phyloP scores from a whole-genome alignment of 345 rosid genomes.

The Populus simonii region DNA sequence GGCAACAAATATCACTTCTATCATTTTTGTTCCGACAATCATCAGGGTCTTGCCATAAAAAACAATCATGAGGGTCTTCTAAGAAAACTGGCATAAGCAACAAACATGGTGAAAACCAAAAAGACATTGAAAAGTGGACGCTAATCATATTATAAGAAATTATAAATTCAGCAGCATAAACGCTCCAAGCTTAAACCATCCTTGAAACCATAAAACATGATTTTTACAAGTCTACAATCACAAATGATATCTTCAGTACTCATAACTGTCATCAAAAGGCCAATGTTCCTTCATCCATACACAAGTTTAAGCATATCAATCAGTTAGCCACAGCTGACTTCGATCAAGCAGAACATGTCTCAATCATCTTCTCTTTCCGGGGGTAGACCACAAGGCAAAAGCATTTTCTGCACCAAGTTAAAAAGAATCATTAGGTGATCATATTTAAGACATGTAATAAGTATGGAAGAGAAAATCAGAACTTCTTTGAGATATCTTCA shows the following conservation, averaged over 20 bases:
- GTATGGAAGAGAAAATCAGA: not conserved
- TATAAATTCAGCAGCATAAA: not conserved
- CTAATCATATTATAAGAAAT: not conserved
- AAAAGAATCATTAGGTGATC: not conserved
- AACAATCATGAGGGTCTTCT: not conserved
- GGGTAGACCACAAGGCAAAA: constrained; percentile 88
- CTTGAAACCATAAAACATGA: not conserved
- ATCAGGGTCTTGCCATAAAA: not conserved
- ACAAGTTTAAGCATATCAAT: not conserved
- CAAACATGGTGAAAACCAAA: not conserved
- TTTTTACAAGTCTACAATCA: not conserved
- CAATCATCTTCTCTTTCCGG: constrained; percentile 93
- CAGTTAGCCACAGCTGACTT: not conserved
- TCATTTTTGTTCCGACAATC: not conserved
- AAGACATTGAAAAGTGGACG: not conserved
- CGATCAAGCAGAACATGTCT: not conserved
- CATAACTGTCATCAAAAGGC: not conserved
- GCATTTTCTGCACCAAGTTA: constrained; percentile 77
- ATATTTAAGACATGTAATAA: not conserved
- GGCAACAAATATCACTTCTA: not conserved
- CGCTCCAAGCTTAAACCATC: not conserved
- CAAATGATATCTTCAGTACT: not conserved
- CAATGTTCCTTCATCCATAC: not conserved
- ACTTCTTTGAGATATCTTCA: not conserved
- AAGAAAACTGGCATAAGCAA: not conserved